These are phyloP conservation scores for Talaromyces sp. DNA, from an alignment of 2,329 filamentous ascomycete species.

Conservation along the genomic window DNA sequence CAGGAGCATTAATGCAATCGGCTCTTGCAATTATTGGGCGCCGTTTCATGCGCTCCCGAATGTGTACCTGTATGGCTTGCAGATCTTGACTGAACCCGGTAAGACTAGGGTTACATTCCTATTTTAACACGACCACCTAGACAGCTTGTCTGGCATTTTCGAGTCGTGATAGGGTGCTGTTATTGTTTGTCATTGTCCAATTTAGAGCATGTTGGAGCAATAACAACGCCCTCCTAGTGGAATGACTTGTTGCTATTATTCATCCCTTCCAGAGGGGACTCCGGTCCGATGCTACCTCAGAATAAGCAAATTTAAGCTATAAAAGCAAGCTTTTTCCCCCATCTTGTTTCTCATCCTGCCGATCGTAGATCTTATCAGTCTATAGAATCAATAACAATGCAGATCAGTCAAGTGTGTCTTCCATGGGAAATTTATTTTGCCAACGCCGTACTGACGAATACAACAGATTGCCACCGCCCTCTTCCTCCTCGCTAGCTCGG, in stretches of 20 bases:
- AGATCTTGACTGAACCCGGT: not conserved
- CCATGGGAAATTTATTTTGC: not conserved
- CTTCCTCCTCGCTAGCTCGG: constrained; percentile 17
- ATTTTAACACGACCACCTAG: not conserved
- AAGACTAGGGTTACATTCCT: not conserved
- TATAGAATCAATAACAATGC: not conserved
- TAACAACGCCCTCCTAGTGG: not conserved
- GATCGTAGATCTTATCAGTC: not conserved
- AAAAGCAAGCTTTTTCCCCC: not conserved
- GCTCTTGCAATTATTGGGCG: not conserved
- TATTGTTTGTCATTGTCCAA: not conserved
- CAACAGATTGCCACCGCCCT: constrained; percentile 14
- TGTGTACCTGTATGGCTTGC: not conserved
- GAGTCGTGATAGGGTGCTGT: not conserved
- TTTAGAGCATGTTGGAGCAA: not conserved
- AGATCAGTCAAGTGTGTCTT: not conserved
- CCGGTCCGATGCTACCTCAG: not conserved
- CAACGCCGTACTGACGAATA: not conserved
- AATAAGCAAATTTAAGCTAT: not conserved
- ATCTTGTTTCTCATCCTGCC: not conserved
- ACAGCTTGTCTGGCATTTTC: not conserved
- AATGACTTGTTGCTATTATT: not conserved
- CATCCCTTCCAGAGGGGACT: not conserved
- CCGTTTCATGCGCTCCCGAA: not conserved
- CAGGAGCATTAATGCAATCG: not conserved